A percentile compares a stretch with the other conserved stretches of the same genome.
phyloP scores from a whole-genome alignment of 78 protist genomes.

The Thecamonas trahens region DNA sequence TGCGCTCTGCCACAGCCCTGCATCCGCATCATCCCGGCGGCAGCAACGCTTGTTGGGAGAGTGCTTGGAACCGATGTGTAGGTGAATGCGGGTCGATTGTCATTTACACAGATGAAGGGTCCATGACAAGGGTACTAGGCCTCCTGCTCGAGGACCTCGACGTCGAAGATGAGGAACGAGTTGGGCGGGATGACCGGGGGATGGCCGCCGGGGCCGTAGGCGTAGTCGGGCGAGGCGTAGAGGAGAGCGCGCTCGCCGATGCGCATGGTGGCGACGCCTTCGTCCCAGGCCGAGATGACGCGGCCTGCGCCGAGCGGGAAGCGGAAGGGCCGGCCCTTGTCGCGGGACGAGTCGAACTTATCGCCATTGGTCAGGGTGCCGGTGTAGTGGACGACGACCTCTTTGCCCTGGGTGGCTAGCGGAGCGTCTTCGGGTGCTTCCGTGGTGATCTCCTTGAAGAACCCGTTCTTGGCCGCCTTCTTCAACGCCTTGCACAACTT shows the following conservation, averaged over 20 bases:
- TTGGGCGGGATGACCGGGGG: conserved; percentile 60
- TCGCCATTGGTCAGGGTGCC: conserved; percentile 73
- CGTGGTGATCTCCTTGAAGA: too few relatives aligned
- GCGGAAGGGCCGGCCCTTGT: conserved; percentile 46
- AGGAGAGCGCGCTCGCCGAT: conserved; percentile 60
- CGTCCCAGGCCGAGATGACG: conserved; percentile 91
- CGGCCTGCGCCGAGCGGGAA: conserved; percentile 45
- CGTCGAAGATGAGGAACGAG: conserved; percentile 60
- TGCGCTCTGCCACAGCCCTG: too few relatives aligned
- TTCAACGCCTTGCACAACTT: too few relatives aligned
- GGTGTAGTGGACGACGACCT: conserved; percentile 73
- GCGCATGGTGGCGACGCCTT: conserved; percentile 71
- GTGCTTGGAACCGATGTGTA: too few relatives aligned
- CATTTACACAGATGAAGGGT: too few relatives aligned
- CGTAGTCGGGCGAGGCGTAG: conserved; percentile 55
- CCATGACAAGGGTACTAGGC: too few relatives aligned
- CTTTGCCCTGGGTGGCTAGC: too few relatives aligned
- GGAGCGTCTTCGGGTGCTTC: too few relatives aligned
- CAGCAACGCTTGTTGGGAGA: too few relatives aligned
- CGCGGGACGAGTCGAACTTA: conserved; percentile 77
- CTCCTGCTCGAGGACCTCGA: conserved; percentile 57
- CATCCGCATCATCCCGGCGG: too few relatives aligned
- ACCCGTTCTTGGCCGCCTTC: too few relatives aligned
- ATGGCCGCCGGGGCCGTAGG: conserved; percentile 72
- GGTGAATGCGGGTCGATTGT: too few relatives aligned